These are phyloP conservation scores for Ophiostoma tasmaniense DNA, from an alignment of 2,329 filamentous ascomycete genomes.

Conservation along the genomic window DNA sequence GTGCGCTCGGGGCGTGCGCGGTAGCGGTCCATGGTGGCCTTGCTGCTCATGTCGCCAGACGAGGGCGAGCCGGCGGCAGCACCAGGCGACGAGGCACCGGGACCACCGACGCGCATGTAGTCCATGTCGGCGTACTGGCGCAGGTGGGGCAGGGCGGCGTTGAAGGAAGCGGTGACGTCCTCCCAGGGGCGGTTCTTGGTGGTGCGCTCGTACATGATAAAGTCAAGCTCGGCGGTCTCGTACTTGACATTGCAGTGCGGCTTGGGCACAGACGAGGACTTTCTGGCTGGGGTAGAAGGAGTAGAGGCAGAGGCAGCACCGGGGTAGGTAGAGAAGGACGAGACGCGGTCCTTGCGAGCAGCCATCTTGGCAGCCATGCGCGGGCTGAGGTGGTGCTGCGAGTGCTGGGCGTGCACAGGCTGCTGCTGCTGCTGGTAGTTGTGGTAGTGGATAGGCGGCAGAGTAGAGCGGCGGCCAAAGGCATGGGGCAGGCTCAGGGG, in stretches of 20 bases:
- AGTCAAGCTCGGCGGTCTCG: slow-evolving; percentile 23
- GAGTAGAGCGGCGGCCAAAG: slow-evolving; percentile 3
- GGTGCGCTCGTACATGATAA: slow-evolving; percentile 23
- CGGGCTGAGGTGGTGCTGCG: slow-evolving; percentile 4
- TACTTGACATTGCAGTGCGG: slow-evolving; percentile 24
- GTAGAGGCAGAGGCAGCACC: neutral
- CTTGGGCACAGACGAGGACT: slow-evolving; percentile 11
- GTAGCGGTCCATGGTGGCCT: slow-evolving; percentile 16
- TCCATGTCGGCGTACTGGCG: slow-evolving; percentile 21
- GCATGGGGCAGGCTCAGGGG: slow-evolving; percentile 11
- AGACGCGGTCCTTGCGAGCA: slow-evolving; percentile 4
- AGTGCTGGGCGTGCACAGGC: slow-evolving; percentile 1
- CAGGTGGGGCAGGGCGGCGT: slow-evolving; percentile 21
- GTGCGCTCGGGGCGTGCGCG: slow-evolving; percentile 21
- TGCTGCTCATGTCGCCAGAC: slow-evolving; percentile 4
- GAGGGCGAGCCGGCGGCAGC: neutral
- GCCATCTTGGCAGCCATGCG: slow-evolving; percentile 13
- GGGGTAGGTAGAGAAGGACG: neutral
- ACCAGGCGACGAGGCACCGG: neutral
- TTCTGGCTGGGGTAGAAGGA: neutral
- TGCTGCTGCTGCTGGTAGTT: slow-evolving; percentile 8
- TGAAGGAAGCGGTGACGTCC: slow-evolving; percentile 21
- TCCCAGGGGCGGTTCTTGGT: slow-evolving; percentile 23
- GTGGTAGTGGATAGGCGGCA: slow-evolving; percentile 9
- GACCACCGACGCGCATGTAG: slow-evolving; percentile 6